Conservation (phyloP, 228 moss, liverwort and hornwort genomes). For the Sphagnum magellanicum region DNA sequence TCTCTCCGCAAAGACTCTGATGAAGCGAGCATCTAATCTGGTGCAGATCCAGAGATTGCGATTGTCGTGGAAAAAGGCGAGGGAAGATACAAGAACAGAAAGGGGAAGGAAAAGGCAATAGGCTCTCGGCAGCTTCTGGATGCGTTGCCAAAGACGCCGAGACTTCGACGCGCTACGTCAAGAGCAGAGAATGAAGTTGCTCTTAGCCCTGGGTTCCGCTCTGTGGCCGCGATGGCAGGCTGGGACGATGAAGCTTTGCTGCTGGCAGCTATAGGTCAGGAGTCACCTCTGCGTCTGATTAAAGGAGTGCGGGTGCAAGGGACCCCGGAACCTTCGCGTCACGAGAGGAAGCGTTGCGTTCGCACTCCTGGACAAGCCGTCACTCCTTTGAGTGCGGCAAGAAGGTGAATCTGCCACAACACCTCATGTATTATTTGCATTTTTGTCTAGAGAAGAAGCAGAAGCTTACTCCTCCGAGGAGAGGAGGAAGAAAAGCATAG, state of each 20-base stretch:
- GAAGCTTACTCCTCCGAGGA: too few relatives aligned
- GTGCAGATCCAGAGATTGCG: too few relatives aligned
- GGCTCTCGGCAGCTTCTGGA: too few relatives aligned
- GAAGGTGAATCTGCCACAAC: too few relatives aligned
- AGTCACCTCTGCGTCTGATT: constrained; percentile 16
- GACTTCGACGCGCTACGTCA: constrained; percentile 8
- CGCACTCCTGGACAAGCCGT: constrained; percentile 63
- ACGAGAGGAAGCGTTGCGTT: constrained; percentile 55
- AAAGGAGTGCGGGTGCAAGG: constrained; percentile 18
- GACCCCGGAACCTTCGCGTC: constrained; percentile 33
- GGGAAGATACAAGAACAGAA: too few relatives aligned
- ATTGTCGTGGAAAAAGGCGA: too few relatives aligned
- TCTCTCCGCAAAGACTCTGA: too few relatives aligned
- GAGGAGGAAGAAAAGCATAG: too few relatives aligned
- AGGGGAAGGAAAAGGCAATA: too few relatives aligned
- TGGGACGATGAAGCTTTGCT: constrained; percentile 81
- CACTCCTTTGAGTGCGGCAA: constrained; percentile 14
- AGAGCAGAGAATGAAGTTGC: constrained; percentile 14
- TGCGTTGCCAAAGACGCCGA: constrained; percentile 12
- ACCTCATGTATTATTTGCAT: too few relatives aligned
- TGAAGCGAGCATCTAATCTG: too few relatives aligned
- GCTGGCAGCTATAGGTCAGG: constrained; percentile 16
- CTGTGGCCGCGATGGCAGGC: constrained; percentile 77
- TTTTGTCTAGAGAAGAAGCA: too few relatives aligned
- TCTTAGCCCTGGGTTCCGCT: constrained; percentile 73